Evolutionary conservation across 352 stramenopile species (phyloP), one percentile per base, ranked within the genome.

Genomic region (Aphanomyces stellatus): DNA sequence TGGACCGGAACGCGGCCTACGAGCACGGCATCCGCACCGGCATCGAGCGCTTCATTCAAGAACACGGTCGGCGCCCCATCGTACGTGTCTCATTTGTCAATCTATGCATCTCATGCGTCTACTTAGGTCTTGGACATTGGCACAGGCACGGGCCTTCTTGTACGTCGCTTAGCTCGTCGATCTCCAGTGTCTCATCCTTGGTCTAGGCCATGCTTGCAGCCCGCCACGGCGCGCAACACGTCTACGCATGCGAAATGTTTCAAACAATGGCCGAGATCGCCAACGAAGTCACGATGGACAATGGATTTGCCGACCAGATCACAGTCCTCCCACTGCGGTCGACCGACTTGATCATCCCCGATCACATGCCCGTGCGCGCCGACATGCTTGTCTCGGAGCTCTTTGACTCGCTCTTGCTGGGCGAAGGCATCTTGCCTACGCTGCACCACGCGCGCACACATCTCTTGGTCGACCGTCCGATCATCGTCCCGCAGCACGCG

Each of bases 241-340:
- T 97, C 19, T 96, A 92, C 70, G 88, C 86, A n/a, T 97, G 89
- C 67, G 93, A 98, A 71, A 94, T 96, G 87, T 96, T 93, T 62
- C 61, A 73, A 55, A 79, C 81, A 17, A 91, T 96, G 87, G 88
- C 85, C 15, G 76, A 84, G 48, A 86, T 96, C 70, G 90, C 90
- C 1, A 46, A 77, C 13, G 69, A 81, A 24, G 85, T 94, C 55
- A 92, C 85, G 27, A 67, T 59, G 24, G 81, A 73, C 40, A 92
- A 95, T 69, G 73, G 81, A 49, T 76, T 76, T 0, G 78, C 82
- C 69, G 42, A 55, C 46, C 82, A 78, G 51, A 91, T 95, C 71
- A 91, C 87, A 2, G 78, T 95, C 5, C 82, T 91, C 46, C 73
- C 82, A 24, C 69, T 87, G 53, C 80, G 82, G 11, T 93, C 82